Evolutionary conservation across 2,329 filamentous ascomycete genomes (phyloP), one percentile per base, ranked within the genome.

Genomic region (Emergomyces orientalis): DNA sequence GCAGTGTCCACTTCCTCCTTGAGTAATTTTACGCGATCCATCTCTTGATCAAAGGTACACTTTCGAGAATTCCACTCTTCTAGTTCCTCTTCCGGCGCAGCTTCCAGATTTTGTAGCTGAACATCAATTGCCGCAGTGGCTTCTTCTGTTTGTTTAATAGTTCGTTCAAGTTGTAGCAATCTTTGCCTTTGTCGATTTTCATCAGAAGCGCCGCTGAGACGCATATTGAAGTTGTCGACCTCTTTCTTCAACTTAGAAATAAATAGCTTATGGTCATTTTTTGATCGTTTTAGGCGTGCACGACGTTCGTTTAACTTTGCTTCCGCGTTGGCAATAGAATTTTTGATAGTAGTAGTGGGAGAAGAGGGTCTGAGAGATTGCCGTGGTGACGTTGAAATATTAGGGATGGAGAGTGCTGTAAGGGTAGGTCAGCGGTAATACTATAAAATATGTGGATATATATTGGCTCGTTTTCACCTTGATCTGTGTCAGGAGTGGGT

Each of bases 121-220:
- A 71, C 70, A 63, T 81, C 78, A 43, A 87, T 75, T 45, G 79
- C 79, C 41, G 77, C 77, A n/a, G 82, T 81, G 34, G 83, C 82
- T 68, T 86, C 84, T 67, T 87, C 84, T 4, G 84, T 85, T 72
- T 87, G 84, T 62, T 80, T 80, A 67, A 86, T 85, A 66, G 81
- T 85, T 67, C 86, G 83, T 66, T 81, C 83, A 64, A 86, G 78
- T 68, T 88, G 85, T 65, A 84, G 75, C 45, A 83, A 81, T 65
- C 84, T 81, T 69, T 86, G 84, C 66, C 82, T 82, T 72, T 86
- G 84, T 65, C 82, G 79, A 68, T 86, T 85, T 69, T 87, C 85
- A 67, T 82, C 81, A 60, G 81, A 83, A 66, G 82, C 82, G 62
- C 83, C 82, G 34, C 82, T 82, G 39, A 87, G 78, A 65, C 84